These are phyloP conservation scores for Anacardium occidentale DNA, from an alignment of 345 rosid species.

Conservation along the genomic window DNA sequence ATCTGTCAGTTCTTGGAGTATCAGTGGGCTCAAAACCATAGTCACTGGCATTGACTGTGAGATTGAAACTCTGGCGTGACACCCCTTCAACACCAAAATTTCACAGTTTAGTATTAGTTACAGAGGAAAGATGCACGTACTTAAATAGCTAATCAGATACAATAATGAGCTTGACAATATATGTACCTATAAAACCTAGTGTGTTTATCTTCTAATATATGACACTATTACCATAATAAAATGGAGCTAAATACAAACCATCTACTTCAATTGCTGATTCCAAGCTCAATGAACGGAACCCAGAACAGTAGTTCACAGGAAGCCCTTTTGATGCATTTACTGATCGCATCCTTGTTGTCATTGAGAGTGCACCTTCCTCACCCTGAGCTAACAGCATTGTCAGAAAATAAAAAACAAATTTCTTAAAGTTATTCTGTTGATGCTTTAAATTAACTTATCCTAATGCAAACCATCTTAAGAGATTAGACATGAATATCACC, in stretches of 20 bases:
- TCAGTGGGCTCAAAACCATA: slow-evolving; percentile 87
- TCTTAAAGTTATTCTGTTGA: background rate
- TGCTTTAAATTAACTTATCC: background rate
- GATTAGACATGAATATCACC: background rate
- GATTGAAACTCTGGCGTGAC: slow-evolving; percentile 71
- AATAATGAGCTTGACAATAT: background rate
- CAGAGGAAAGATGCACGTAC: background rate
- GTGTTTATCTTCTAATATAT: background rate
- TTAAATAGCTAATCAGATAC: background rate
- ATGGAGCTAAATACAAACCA: slow-evolving; percentile 42
- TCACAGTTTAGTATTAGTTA: background rate
- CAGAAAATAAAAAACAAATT: slow-evolving; percentile 11
- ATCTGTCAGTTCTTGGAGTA: slow-evolving; percentile 91
- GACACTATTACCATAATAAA: background rate
- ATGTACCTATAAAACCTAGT: background rate
- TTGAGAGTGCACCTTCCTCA: slow-evolving; percentile 95
- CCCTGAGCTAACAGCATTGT: slow-evolving; percentile 52
- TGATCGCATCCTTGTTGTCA: slow-evolving; percentile 82
- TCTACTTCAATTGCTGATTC: slow-evolving; percentile 71
- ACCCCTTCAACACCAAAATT: slow-evolving; percentile 49
- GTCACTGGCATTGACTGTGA: slow-evolving; percentile 80
- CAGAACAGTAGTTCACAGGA: slow-evolving; percentile 93
- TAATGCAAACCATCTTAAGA: background rate
- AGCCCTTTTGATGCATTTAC: slow-evolving; percentile 72
- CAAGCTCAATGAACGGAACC: slow-evolving; percentile 67